A percentile compares a stretch with the other conserved stretches of the same genome.
These are phyloP conservation scores for Gymnopus androsaceus DNA, from an alignment of 1,284 basidiomycete species.

Conservation along the genomic window DNA sequence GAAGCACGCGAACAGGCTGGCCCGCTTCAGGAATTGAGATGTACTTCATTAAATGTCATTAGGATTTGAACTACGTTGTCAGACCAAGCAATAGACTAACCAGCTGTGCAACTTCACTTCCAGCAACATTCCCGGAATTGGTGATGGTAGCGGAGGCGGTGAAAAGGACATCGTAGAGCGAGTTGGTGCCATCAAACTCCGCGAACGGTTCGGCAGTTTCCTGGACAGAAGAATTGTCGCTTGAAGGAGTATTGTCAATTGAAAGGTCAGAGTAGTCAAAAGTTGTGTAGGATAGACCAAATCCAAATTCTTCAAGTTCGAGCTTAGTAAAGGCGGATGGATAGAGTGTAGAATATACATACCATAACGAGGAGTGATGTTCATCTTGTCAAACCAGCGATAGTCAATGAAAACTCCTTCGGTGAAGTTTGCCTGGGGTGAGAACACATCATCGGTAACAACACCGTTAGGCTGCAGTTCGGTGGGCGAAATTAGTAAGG, in stretches of 20 bases:
- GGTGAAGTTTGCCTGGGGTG: slow-evolving; percentile 48
- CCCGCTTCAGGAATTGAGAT: slow-evolving; percentile 7
- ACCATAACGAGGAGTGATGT: slow-evolving; percentile 17
- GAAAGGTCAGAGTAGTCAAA: slow-evolving; percentile 6
- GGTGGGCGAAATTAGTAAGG: background rate
- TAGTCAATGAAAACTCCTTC: slow-evolving; percentile 54
- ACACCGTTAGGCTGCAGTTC: slow-evolving; percentile 4
- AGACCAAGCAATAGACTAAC: background rate
- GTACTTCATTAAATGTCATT: background rate
- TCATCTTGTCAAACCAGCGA: slow-evolving; percentile 15
- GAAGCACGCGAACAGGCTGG: background rate
- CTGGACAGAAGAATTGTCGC: background rate
- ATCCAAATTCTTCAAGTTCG: slow-evolving; percentile 6
- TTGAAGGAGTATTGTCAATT: background rate
- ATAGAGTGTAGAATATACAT: background rate
- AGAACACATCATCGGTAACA: background rate
- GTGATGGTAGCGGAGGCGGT: slow-evolving; percentile 4
- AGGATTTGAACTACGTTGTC: background rate
- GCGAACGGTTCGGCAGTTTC: slow-evolving; percentile 8
- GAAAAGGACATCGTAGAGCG: slow-evolving; percentile 12
- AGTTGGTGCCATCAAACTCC: slow-evolving; percentile 6
- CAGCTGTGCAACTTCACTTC: slow-evolving; percentile 11
- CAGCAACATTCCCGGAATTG: slow-evolving; percentile 9
- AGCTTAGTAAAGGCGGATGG: background rate
- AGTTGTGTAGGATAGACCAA: slow-evolving; percentile 12